A percentile compares a stretch with the other conserved stretches of the same genome.
phyloP scores from a whole-genome alignment of 129 eudicot genomes.

The Mikania micrantha region DNA sequence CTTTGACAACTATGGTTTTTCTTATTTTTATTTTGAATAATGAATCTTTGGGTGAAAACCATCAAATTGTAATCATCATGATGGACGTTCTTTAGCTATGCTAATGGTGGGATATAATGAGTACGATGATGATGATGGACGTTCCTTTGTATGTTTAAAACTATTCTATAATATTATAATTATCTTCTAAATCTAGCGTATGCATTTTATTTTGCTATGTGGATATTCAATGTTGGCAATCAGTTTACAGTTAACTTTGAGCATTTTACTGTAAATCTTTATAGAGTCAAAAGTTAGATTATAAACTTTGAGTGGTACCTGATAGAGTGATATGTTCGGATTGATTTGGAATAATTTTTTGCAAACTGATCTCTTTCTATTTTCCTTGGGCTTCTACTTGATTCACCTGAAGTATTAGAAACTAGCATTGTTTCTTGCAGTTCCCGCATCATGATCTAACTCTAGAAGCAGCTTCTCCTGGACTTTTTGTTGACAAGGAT shows the following conservation, averaged over 20 bases:
- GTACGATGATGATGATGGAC: neutral
- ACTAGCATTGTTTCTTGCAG: conserved; percentile 40
- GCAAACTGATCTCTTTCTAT: neutral
- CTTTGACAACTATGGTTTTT: too few relatives aligned
- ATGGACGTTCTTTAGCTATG: neutral
- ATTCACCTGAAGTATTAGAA: neutral
- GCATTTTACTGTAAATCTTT: neutral
- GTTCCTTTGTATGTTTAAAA: neutral
- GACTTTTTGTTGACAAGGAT: conserved; percentile 58
- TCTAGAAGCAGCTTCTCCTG: conserved; percentile 73
- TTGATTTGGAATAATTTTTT: neutral
- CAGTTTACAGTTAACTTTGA: neutral
- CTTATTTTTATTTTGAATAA: neutral
- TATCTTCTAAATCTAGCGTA: neutral
- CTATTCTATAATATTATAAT: neutral
- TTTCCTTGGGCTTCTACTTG: neutral
- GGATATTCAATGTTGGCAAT: neutral
- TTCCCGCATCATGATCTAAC: conserved; percentile 65
- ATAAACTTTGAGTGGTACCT: neutral
- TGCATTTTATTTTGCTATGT: neutral
- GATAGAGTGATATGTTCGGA: neutral
- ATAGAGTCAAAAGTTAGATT: neutral
- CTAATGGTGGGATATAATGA: too few relatives aligned
- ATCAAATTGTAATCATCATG: neutral
- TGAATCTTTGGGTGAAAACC: neutral